Percentiles rank a stretch among this genome's conserved stretches.
phyloP scores from a whole-genome alignment of 1,284 basidiomycete species.

The Leccinum huronense region DNA sequence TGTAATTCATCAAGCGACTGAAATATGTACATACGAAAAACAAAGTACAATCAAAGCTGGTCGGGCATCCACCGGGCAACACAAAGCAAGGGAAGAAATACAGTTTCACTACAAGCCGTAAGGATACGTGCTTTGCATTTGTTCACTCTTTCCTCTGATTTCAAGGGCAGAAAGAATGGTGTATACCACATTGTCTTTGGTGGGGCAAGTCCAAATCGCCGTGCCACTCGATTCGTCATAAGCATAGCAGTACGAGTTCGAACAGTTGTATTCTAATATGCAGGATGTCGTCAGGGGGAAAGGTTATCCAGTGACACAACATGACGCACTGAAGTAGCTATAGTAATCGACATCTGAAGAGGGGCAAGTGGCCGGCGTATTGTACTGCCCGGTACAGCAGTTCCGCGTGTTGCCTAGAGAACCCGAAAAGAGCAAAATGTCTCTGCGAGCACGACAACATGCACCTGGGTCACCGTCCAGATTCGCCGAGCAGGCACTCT shows the following conservation, averaged over 20 bases:
- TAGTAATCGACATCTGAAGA: constrained; percentile 45
- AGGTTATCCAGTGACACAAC: too few species aligned
- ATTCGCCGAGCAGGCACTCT: constrained; percentile 49
- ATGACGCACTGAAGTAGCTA: constrained; percentile 44
- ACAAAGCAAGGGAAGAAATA: too few species aligned
- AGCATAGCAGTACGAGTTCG: constrained; percentile 46
- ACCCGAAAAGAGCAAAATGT: neutral
- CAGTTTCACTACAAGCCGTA: too few species aligned
- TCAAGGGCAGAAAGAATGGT: constrained; percentile 29
- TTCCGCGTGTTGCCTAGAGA: constrained; percentile 35
- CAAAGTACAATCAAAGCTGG: too few species aligned
- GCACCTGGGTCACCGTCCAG: constrained; percentile 40
- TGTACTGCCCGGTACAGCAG: constrained; percentile 39
- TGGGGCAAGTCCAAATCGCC: constrained; percentile 42
- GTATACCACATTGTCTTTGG: constrained; percentile 31
- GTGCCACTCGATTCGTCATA: constrained; percentile 45
- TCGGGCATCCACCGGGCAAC: too few species aligned
- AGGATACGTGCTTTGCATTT: too few species aligned
- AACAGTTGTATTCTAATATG: constrained; percentile 38
- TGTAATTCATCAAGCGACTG: too few species aligned
- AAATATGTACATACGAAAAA: too few species aligned
- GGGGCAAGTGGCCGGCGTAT: constrained; percentile 43
- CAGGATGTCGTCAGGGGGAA: too few species aligned
- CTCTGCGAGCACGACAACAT: constrained; percentile 11
- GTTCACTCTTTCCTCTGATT: too few species aligned